A percentile compares a stretch with the other conserved stretches of the same genome.
Evolutionary conservation across 495 filamentous ascomycete species (phyloP).

Genomic region (Penicillium psychrofluorescens): DNA sequence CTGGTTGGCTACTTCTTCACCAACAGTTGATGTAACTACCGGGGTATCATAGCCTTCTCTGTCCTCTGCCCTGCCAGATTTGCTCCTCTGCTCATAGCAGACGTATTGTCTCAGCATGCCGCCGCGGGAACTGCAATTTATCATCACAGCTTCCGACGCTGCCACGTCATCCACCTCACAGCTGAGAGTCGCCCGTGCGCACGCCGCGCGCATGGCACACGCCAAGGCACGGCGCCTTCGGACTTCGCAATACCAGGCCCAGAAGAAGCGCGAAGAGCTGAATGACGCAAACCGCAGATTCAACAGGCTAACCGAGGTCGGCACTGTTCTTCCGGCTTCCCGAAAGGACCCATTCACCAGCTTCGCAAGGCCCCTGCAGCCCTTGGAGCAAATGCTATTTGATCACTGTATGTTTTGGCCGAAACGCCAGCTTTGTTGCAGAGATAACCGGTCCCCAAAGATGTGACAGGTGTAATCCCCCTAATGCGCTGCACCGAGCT

Average conservation of each 20-base stretch:
- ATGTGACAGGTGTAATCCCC: conserved; percentile 9
- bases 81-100: no score
- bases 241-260: conserved; percentile 14
- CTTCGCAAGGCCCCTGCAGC: conserved; percentile 3
- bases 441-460: neutral
- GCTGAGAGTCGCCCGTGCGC: conserved; percentile 18
- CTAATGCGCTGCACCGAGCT: conserved; percentile 12
- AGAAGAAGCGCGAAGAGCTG: conserved; percentile 1
- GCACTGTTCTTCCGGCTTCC: neutral
- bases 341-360: conserved; percentile 8
- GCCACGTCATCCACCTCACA: conserved; percentile 20
- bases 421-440: neutral
- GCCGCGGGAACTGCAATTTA: conserved; percentile 1
- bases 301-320: neutral
- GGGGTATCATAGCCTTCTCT: no score
- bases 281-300: neutral
- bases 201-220: conserved; percentile 15
- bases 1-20: no score
- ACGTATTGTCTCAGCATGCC: neutral
- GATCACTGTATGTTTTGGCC: conserved; percentile 9
- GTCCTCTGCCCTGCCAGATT: no score
- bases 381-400: conserved; percentile 6
- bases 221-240: conserved; percentile 13
- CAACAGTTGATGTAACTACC: no score
- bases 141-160: neutral